Percentiles rank a stretch among this genome's conserved stretches.
These are phyloP conservation scores for Anthostomella pinea DNA, from an alignment of 2,329 filamentous ascomycete species.

Conservation along the genomic window DNA sequence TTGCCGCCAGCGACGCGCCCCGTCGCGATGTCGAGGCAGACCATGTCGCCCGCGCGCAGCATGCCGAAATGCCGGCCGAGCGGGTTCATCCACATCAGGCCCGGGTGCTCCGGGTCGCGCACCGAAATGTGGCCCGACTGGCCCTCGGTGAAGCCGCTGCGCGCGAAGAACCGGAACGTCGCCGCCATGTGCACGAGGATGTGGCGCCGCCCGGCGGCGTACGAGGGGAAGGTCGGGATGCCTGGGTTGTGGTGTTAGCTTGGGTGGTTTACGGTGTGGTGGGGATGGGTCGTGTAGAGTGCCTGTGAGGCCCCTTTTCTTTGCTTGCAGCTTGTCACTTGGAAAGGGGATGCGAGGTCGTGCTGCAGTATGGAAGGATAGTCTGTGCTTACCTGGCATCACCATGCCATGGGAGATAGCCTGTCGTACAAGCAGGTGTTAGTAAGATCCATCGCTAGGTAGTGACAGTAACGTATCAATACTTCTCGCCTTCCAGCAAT, in stretches of 20 bases:
- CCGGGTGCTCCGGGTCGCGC: constrained; percentile 27
- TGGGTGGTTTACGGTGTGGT: neutral
- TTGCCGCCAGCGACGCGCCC: constrained; percentile 66
- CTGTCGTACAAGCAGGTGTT: constrained; percentile 9
- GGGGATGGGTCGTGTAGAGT: neutral
- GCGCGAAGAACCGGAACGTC: constrained; percentile 66
- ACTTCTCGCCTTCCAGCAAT: too few species aligned
- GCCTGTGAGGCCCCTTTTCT: too few species aligned
- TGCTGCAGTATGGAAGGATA: neutral
- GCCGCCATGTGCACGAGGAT: constrained; percentile 65
- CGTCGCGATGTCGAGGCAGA: constrained; percentile 55
- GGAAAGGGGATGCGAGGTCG: too few species aligned
- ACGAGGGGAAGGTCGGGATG: constrained; percentile 42
- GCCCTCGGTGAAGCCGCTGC: constrained; percentile 65
- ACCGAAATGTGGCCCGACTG: constrained; percentile 51
- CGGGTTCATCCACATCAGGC: constrained; percentile 62
- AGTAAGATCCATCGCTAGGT: too few species aligned
- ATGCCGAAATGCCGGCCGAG: constrained; percentile 63
- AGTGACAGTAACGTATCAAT: too few species aligned
- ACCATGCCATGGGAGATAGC: constrained; percentile 36
- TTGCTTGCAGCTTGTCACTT: too few species aligned
- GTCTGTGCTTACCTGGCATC: constrained; percentile 26
- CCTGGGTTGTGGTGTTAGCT: constrained; percentile 24
- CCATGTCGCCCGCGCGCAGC: constrained; percentile 64
- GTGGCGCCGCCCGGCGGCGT: constrained; percentile 54